phyloP scores from a whole-genome alignment of 331 rosid genomes.

The Rhamnella rubrinervis region DNA sequence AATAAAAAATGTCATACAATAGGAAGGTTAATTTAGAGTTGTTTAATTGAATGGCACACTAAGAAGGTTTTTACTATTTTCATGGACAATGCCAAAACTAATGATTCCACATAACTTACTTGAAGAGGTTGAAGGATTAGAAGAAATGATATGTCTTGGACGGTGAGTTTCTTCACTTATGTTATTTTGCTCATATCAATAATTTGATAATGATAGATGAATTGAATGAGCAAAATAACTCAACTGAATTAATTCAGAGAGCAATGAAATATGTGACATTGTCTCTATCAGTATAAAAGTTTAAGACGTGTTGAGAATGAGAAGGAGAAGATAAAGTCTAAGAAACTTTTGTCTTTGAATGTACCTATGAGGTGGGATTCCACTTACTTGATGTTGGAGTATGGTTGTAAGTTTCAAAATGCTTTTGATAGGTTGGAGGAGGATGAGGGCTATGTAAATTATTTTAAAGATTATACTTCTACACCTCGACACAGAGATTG shows the following conservation, averaged over 20 bases:
- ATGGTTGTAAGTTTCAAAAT: not conserved
- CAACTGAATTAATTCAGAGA: not conserved
- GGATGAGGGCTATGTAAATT: no score
- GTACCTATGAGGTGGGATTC: not conserved
- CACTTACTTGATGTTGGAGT: not conserved
- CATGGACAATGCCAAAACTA: not conserved
- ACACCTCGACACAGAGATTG: no score
- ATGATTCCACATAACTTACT: not conserved
- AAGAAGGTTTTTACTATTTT: no score
- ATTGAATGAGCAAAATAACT: not conserved
- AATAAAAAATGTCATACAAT: not conserved
- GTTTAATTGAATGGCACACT: not conserved
- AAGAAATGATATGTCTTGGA: not conserved
- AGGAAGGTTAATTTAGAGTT: not conserved
- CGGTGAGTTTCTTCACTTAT: not conserved
- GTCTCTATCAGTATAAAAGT: not conserved
- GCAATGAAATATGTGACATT: not conserved
- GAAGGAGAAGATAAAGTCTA: no score
- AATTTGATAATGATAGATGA: not conserved
- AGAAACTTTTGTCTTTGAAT: not conserved
- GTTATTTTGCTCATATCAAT: not conserved
- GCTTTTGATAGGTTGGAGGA: not conserved
- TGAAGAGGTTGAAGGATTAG: not conserved
- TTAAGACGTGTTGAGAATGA: not conserved
- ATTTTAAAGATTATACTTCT: no score